Base-by-base conservation (phyloP, 371 early-diverging fungal species). In the Mortierella sp. region DNA sequence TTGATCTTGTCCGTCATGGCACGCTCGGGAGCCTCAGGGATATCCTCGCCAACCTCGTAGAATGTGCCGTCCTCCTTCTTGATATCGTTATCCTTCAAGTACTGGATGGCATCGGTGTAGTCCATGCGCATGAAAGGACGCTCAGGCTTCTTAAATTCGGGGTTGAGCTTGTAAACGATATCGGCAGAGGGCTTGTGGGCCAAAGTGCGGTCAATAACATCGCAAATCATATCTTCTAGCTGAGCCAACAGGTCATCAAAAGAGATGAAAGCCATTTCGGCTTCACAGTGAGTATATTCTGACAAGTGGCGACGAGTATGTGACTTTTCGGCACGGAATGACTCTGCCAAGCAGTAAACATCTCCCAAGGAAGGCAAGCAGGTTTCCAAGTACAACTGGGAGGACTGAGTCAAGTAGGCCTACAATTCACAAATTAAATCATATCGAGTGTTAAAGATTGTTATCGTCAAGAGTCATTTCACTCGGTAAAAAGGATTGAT, bases 261-360 rank as follows among this genome's bases (percentile, higher is more conserved):
- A 47, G 84, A 78, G 67, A 99, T 96, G 86, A 99, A 99, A 2
- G 97, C 95, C 76, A 97, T 87, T 86, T 99, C 99, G 32, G 96
- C 99, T 86, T 99, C 99, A 82, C 98, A 94, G 87, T 99, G 99
- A 40, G 99, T 96, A 86, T 96, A 99, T 89, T 99, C 98, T 63
- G 97, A 96, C 83, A 99, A 89, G 84, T 99, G 99, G 63, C 99
- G 90, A 70, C 99, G 93, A n/a, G 99, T 99, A 86, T 97, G 96
- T 33, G 98, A 97, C 83, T 97, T 98, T 85, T 99, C 99, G n/a
- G 99, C 99, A 79, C 99, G 94, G 91, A 96, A 99, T 11, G 98
- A 98, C 85, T 98, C 98, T 62, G 97, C 94, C 77, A 99, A 94
- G 86, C 98, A 98, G 90, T 95, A 99, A 15, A 97, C 97, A 77